Conservation (phyloP, 2,329 filamentous ascomycete genomes). For the Colletotrichum truncatum region DNA sequence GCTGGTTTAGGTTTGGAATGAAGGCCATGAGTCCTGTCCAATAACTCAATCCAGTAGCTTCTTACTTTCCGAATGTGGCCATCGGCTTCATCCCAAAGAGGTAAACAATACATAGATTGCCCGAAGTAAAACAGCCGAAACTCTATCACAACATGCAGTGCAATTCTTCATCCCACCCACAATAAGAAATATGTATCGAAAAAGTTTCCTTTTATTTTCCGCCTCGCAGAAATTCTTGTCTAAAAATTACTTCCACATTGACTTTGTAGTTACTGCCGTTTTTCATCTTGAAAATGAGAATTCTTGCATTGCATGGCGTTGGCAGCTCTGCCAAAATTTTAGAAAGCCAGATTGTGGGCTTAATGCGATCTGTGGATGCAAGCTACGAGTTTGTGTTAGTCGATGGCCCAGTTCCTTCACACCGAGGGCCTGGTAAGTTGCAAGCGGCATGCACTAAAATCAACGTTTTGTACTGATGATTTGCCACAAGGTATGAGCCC, state of each 20-base stretch:
- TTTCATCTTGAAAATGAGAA: slow-evolving; percentile 10
- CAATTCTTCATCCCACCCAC: no score
- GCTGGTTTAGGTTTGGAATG: no score
- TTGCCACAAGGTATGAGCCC: slow-evolving; percentile 2
- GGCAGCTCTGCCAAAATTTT: slow-evolving; percentile 23
- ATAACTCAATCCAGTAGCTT: no score
- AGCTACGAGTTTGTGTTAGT: slow-evolving; percentile 30
- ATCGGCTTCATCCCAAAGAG: neutral
- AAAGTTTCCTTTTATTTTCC: neutral
- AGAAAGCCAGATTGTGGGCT: slow-evolving; percentile 6
- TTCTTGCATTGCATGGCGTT: slow-evolving; percentile 17
- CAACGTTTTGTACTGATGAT: neutral
- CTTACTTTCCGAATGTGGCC: neutral
- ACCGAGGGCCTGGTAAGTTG: slow-evolving; percentile 21
- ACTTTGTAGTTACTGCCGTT: neutral
- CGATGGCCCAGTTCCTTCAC: slow-evolving; percentile 6
- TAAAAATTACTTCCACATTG: neutral
- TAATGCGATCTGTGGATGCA: slow-evolving; percentile 15
- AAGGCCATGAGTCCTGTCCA: no score
- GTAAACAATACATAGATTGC: neutral
- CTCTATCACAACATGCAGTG: no score
- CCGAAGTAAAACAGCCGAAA: neutral
- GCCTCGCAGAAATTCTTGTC: neutral
- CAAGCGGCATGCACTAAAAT: neutral
- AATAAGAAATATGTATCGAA: neutral